Evolutionary conservation across 495 filamentous ascomycete species (phyloP).

Genomic region (Pyrenopolyporus hunteri): DNA sequence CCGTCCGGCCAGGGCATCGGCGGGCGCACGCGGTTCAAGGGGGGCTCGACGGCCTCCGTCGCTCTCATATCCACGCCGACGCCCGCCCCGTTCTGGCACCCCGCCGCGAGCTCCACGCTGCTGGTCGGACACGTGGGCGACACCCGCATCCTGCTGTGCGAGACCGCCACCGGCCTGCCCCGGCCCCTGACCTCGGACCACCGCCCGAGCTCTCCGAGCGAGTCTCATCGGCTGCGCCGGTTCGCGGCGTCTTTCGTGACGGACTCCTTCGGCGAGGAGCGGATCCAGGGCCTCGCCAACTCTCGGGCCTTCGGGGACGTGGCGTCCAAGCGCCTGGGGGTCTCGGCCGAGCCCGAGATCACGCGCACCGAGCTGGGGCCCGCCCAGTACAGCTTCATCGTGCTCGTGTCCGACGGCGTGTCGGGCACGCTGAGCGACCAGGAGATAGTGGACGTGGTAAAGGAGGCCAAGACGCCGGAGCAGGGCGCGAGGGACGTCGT

Average conservation of each 20-base stretch:
- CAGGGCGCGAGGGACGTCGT: conserved; percentile 80
- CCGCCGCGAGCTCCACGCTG: conserved; percentile 78
- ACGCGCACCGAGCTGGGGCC: conserved; percentile 72
- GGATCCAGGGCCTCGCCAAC: conserved; percentile 91
- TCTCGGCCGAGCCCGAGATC: conserved; percentile 91
- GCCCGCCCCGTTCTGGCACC: conserved; percentile 93
- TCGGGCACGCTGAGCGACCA: conserved; percentile 83
- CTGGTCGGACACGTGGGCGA: conserved; percentile 93
- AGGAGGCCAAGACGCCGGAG: conserved; percentile 89
- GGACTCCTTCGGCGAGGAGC: conserved; percentile 96
- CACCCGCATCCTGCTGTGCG: conserved; percentile 86
- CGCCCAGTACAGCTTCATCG: conserved; percentile 85
- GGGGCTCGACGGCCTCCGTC: conserved; percentile 87
- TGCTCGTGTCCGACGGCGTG: conserved; percentile 87
- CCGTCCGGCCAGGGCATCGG: conserved; percentile 65
- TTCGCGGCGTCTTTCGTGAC: conserved; percentile 88
- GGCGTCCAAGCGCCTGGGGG: conserved; percentile 86
- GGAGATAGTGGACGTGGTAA: conserved; percentile 94
- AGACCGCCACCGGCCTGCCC: conserved; percentile 75
- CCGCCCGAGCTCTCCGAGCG: conserved; percentile 83
- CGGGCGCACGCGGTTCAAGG: conserved; percentile 78
- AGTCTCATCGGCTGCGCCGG: conserved; percentile 81
- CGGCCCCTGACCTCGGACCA: conserved; percentile 85
- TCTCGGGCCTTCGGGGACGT: conserved; percentile 93
- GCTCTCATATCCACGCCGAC: conserved; percentile 91